A percentile compares a stretch with the other conserved stretches of the same genome.
Conservation (phyloP, 495 filamentous ascomycete genomes). For the Aspergillus bertholletiae region DNA sequence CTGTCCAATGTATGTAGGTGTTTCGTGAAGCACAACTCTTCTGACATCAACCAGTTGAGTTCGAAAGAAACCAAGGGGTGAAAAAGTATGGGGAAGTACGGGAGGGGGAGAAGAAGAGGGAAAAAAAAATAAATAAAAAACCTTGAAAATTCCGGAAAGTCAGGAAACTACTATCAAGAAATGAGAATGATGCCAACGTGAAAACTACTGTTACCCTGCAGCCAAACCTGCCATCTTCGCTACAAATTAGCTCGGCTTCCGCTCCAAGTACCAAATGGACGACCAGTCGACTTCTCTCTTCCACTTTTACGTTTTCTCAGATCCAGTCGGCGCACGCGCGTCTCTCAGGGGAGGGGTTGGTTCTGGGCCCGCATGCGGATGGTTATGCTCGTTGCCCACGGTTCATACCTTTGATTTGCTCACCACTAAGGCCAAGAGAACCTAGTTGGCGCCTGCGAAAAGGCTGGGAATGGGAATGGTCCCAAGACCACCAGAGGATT, state of each 20-base stretch:
- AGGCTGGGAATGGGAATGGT: conserved; percentile 10
- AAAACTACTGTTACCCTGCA: background rate
- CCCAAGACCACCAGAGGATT: conserved; percentile 2
- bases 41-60: background rate
- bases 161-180: background rate
- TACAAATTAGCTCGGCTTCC: background rate
- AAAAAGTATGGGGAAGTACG: background rate
- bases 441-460: conserved; percentile 8
- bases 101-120: conserved; percentile 13
- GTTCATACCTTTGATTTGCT: conserved; percentile 20
- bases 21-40: background rate
- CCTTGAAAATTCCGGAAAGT: conserved; percentile 1
- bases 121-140: conserved; percentile 9
- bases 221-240: background rate
- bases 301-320: background rate
- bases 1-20: background rate
- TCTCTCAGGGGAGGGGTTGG: conserved; percentile 16
- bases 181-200: background rate
- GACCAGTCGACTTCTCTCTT: background rate
- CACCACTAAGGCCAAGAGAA: conserved; percentile 8
- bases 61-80: background rate
- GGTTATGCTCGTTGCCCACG: conserved; percentile 16
- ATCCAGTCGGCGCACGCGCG: conserved; percentile 20
- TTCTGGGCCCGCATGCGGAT: conserved; percentile 33
- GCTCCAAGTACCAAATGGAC: background rate